Conservation (phyloP, 805 yeast species). For the Saccharomycopsis sp. region DNA sequence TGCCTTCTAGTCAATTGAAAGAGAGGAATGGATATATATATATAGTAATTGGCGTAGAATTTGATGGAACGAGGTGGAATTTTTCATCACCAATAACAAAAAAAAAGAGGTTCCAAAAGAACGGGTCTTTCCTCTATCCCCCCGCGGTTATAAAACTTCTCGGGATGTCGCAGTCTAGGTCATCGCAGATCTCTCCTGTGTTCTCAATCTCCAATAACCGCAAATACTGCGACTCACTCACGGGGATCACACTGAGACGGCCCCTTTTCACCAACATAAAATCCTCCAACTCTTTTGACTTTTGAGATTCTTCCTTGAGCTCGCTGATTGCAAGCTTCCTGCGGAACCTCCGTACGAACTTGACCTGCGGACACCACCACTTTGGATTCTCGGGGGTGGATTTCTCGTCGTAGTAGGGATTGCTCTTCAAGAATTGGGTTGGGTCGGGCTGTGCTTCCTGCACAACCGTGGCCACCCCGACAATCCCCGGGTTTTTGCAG, state of each 20-base stretch:
- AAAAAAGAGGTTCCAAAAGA: no score
- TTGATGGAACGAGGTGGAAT: no score
- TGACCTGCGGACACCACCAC: slow-evolving; percentile 52
- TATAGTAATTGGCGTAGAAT: no score
- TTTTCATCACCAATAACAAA: no score
- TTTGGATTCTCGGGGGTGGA: slow-evolving; percentile 34
- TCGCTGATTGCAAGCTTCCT: slow-evolving; percentile 36
- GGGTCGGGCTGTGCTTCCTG: slow-evolving; percentile 32
- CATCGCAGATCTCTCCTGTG: slow-evolving; percentile 24
- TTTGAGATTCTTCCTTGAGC: slow-evolving; percentile 28
- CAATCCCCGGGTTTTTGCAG: slow-evolving; percentile 45
- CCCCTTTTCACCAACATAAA: slow-evolving; percentile 39
- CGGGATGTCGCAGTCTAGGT: slow-evolving; percentile 29
- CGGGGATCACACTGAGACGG: slow-evolving; percentile 44
- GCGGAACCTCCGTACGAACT: slow-evolving; percentile 34
- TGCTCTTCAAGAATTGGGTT: slow-evolving; percentile 33
- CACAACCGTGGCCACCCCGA: slow-evolving; percentile 36
- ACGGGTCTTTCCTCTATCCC: no score
- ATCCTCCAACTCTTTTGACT: slow-evolving; percentile 21
- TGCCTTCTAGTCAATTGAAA: no score
- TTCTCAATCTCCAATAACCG: slow-evolving; percentile 32
- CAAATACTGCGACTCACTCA: slow-evolving; percentile 35
- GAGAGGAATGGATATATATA: no score
- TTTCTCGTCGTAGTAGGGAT: slow-evolving; percentile 42
- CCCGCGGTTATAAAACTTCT: no score